phyloP scores from a whole-genome alignment of 306 rosid genomes.

The Cyamopsis tetragonoloba region DNA sequence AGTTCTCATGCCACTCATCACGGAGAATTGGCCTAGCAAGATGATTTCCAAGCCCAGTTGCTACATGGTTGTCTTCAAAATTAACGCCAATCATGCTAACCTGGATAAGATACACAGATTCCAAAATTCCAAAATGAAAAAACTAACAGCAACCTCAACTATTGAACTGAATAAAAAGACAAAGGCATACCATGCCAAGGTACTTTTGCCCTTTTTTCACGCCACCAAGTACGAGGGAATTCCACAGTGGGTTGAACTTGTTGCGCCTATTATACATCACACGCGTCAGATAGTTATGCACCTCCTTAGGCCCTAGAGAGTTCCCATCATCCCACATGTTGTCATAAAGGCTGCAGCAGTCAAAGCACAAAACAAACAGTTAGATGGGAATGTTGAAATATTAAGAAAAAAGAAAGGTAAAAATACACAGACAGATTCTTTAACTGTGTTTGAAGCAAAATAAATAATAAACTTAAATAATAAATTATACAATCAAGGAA shows the following conservation, averaged over 20 bases:
- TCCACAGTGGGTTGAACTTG: conserved; percentile 53
- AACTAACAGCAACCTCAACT: background rate
- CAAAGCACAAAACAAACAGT: conserved; percentile 24
- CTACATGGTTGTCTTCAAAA: conserved; percentile 85
- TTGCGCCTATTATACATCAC: conserved; percentile 49
- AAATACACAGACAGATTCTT: background rate
- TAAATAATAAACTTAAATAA: background rate
- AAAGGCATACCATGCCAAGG: conserved; percentile 56
- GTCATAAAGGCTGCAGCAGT: conserved; percentile 68
- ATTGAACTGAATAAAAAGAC: background rate
- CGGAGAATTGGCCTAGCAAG: conserved; percentile 97
- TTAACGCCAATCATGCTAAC: conserved; percentile 91
- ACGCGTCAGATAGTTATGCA: conserved; percentile 44
- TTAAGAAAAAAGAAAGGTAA: background rate
- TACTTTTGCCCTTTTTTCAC: conserved; percentile 42
- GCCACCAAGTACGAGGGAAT: conserved; percentile 46
- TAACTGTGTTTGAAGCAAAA: background rate
- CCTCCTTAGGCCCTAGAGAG: conserved; percentile 49
- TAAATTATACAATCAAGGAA: too few species aligned
- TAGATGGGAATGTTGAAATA: conserved; percentile 12
- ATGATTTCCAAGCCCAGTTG: conserved; percentile 97
- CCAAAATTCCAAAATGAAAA: background rate
- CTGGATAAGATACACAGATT: conserved; percentile 35
- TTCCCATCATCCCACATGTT: conserved; percentile 65
- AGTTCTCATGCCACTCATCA: conserved; percentile 87